Evolutionary conservation across 2,329 filamentous ascomycete genomes (phyloP), one percentile per base, ranked within the genome.

Genomic region (Penicillium sp.): DNA sequence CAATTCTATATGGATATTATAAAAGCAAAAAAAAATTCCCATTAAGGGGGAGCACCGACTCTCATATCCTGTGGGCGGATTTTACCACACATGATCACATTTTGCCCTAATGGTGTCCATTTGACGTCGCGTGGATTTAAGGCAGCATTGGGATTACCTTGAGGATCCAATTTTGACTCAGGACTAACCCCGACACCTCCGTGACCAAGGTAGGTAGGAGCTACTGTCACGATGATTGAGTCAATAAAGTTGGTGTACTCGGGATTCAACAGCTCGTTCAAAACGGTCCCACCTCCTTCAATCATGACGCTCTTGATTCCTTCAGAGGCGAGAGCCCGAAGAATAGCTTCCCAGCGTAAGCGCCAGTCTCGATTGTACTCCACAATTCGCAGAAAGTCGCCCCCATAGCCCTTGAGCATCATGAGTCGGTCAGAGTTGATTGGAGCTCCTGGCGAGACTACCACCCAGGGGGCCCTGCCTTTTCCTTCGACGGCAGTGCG

Each of bases 161-260:
- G 71, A 2, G 76, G 72, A 55, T 82, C 81, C 3, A 73, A 67
- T 42, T 81, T 82, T 33, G 85, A 80, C 21, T 84, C 79, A 2
- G 93, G 93, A 47, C 86, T 88, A 3, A 96, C 90, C 11, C 87
- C 81, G 10, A 97, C 90, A 8, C 91, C 91, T 2, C 90, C 91
- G 58, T 84, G 81, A 1, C 93, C 93, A n/a, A 98, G 81, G 85
- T 91, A 98, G 0, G 87, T 91, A 9, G 93, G 93, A 3, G 93
- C 92, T 68, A 97, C 87, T 0, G 93, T 97, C 56, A 97, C 82
- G 66, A 98, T 89, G 49, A 96, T 87, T 2, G 88, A 88, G 69
- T 91, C 84, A 43, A 96, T 80, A 9, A 92, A 77, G n/a, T 72
- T 66, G 16, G 84, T 79, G 66, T 87, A 85, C 27, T 78, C 77